Evolutionary conservation across 495 filamentous ascomycete genomes (phyloP).

Genomic region (Aspergillus carlsbadensis): DNA sequence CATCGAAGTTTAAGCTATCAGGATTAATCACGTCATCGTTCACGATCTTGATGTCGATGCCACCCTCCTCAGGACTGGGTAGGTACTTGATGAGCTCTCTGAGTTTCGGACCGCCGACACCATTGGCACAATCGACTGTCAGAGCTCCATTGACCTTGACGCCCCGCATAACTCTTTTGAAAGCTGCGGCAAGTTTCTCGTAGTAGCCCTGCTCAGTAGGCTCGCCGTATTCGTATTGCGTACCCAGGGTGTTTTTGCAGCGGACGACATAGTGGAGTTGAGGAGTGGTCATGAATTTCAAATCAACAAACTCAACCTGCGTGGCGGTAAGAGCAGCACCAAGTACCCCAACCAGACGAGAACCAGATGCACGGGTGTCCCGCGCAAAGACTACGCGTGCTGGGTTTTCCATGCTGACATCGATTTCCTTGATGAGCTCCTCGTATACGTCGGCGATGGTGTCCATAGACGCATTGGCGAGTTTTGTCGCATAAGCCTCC

Average conservation of each 20-base stretch:
- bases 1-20: slow-evolving; percentile 83
- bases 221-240: slow-evolving; percentile 78
- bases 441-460: slow-evolving; percentile 74
- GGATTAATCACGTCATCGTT: slow-evolving; percentile 90
- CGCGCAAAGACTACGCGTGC: slow-evolving; percentile 86
- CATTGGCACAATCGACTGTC: slow-evolving; percentile 94
- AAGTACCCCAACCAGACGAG: slow-evolving; percentile 74
- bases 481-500: slow-evolving; percentile 81
- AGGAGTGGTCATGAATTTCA: slow-evolving; percentile 86
- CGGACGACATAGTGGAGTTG: slow-evolving; percentile 96
- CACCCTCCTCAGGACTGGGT: slow-evolving; percentile 58
- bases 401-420: slow-evolving; percentile 66
- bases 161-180: slow-evolving; percentile 74
- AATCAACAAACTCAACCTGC: slow-evolving; percentile 71
- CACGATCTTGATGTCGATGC: slow-evolving; percentile 77
- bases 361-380: slow-evolving; percentile 90
- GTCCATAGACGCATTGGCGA: slow-evolving; percentile 80
- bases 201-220: slow-evolving; percentile 91
- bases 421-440: slow-evolving; percentile 65
- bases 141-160: slow-evolving; percentile 68
- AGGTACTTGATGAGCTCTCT: slow-evolving; percentile 82
- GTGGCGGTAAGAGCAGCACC: slow-evolving; percentile 73
- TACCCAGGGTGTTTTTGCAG: slow-evolving; percentile 87
- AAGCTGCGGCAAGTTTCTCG: slow-evolving; percentile 80
- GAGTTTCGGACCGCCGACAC: slow-evolving; percentile 92